These are phyloP conservation scores for Begonia fuchsioides DNA, from an alignment of 306 rosid species.

Conservation along the genomic window DNA sequence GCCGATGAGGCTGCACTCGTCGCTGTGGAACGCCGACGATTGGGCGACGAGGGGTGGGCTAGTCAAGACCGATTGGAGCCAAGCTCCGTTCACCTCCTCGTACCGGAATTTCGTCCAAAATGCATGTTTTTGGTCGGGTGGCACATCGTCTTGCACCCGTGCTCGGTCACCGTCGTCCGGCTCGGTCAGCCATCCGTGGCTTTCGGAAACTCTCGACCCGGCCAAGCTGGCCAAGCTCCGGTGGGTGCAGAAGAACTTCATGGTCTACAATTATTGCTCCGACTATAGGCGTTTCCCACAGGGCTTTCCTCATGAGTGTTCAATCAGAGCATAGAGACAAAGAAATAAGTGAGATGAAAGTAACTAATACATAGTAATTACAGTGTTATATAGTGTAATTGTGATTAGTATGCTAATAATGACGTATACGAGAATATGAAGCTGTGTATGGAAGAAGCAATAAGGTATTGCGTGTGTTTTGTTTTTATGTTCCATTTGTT, in stretches of 20 bases:
- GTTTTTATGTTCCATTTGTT: too few relatives aligned
- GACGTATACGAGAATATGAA: too few relatives aligned
- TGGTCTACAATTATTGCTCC: conserved; percentile 53
- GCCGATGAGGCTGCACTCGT: conserved; percentile 53
- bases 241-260: conserved; percentile 53
- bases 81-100: conserved; percentile 61
- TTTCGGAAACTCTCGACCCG: conserved; percentile 27
- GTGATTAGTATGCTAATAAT: too few relatives aligned
- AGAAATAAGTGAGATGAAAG: too few relatives aligned
- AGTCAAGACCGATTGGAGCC: conserved; percentile 52
- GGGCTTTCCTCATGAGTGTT: conserved; percentile 46
- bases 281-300: conserved; percentile 42
- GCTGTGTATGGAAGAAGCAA: too few relatives aligned
- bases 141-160: conserved; percentile 30
- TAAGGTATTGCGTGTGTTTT: too few relatives aligned
- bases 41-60: conserved; percentile 82
- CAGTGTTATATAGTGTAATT: too few relatives aligned
- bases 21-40: conserved; percentile 66
- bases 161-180: neutral
- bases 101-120: conserved; percentile 41
- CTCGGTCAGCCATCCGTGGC: conserved; percentile 21
- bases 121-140: conserved; percentile 42
- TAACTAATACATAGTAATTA: too few relatives aligned
- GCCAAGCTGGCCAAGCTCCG: conserved; percentile 18
- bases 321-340: too few relatives aligned